Base-by-base conservation (phyloP, 2,329 filamentous ascomycete genomes). In the Arthrobotrys conoides region DNA sequence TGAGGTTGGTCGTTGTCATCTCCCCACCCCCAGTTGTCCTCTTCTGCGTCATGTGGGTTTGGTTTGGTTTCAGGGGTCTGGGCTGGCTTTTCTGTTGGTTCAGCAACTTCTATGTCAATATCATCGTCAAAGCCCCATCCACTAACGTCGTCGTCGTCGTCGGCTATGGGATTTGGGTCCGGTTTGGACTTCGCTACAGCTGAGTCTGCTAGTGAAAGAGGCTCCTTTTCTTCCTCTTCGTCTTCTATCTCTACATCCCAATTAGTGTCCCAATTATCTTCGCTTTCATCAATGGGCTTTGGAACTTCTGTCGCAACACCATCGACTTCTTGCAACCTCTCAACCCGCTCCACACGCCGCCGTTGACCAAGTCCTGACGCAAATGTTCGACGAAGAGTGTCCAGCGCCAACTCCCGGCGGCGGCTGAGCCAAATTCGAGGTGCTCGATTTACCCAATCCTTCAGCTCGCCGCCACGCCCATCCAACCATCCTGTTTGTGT, bases 341-440 rank as follows among this genome's bases (percentile, higher is more conserved):
- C 95, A 0, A 96, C 87, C 82, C 92, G 90, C 83, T 97, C 94
- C 0, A 97, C 94, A 55, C 88, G 87, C 81, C 89, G 91, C 14
- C 91, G 88, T 27, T 87, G 85, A 8, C 91, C 90, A 46, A 95
- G 88, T 8, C 91, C 92, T 65, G 86, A 86, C 2, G 90, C 87
- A 1, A 97, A 87, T 55, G 91, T 88, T 20, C 85, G 88, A 24
- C 96, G 90, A 12, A 96, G 90, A 38, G 89, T 88, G 79, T 94
- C 91, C 24, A 99, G 87, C 0, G 93, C 91, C 38, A 88, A 90
- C 82, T 97, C 94, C 82, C 92, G 90, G 80, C 94, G 91, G 83
- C 93, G 95, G 1, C 89, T 89, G 14, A 98, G 88, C 96, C 96
- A 99, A 27, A 93, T 90, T 72, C 90, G 90, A 0, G 94, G 92